Base-by-base conservation (phyloP, 208 protist genomes). In the Wallacemonas sp. region DNA sequence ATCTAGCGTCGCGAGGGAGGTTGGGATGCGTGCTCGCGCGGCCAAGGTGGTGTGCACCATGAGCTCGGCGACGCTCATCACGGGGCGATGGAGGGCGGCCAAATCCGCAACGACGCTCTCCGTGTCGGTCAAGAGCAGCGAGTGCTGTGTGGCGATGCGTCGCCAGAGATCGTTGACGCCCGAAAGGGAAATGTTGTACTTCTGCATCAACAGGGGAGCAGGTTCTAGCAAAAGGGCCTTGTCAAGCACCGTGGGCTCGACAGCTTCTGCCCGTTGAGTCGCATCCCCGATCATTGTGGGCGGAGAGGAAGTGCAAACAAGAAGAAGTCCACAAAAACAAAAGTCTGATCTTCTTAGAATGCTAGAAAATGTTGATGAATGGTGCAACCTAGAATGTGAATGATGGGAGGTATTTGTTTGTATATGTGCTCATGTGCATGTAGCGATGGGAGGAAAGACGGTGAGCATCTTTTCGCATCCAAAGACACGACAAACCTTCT, bases 1-100 rank as follows among this genome's bases (percentile, higher is more conserved):
- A 61, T 91, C 86, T n/a, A 91, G 80, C 36, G 61, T 70, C 11
- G 55, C 39, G 41, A 82, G 52, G 0, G 83, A 78, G 4, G 81
- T 90, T 12, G 78, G 49, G 31, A 91, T 61, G 14, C 48, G 48
- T 10, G 48, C 26, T 52, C 22, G 18, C 39, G 20, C 3, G 46
- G 29, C 26, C 49, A 36, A 29, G 22, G 49, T 23, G 8, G 11
- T 38, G 7, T 29, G 18, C 18, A 62, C 57, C n/a, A 67, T 26
- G 0, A 62, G 41, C 25, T 57, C 50, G 5, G 67, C 45, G n/a
- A 81, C 57, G 14, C 66, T 55, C 26, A 33, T 12, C 48, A 55
- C 48, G 5, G 48, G 18, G 36, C 8, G 8, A n/a, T n/a, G n/a
- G n/a, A n/a, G n/a, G n/a, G n/a, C n/a, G n/a, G n/a, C n/a, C n/a